Conservation (phyloP, 208 protist genomes). For the Vickermania ingenoplastis region DNA sequence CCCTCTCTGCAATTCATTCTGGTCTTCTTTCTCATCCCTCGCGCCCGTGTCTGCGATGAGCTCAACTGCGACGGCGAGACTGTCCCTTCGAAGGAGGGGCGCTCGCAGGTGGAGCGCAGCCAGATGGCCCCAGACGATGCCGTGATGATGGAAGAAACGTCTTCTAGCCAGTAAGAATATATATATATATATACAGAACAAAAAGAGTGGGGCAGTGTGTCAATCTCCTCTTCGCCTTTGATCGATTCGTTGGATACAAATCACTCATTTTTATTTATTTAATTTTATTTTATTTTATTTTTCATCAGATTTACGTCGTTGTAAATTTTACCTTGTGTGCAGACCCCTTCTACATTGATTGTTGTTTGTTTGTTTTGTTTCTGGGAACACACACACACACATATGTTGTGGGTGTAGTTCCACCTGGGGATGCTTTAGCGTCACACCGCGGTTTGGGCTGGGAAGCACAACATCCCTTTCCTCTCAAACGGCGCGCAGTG, state of each 20-base stretch:
- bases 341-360: background rate
- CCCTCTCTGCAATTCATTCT: conserved; percentile 6
- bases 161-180: background rate
- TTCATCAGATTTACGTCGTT: background rate
- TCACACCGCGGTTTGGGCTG: background rate
- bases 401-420: background rate
- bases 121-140: background rate
- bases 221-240: background rate
- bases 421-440: too few species aligned
- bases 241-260: background rate
- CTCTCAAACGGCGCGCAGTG: background rate
- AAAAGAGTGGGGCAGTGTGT: background rate
- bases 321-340: background rate
- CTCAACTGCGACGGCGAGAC: conserved; percentile 11
- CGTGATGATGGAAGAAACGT: background rate
- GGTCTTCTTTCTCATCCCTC: conserved; percentile 41
- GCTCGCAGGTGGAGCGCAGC: background rate
- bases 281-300: background rate
- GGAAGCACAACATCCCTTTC: background rate
- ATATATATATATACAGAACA: background rate
- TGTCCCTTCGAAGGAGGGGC: background rate
- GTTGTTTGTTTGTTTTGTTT: background rate
- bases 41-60: conserved; percentile 35
- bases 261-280: background rate
- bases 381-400: background rate